These are phyloP conservation scores for Betula pendula DNA, from an alignment of 306 rosid species.

Conservation along the genomic window DNA sequence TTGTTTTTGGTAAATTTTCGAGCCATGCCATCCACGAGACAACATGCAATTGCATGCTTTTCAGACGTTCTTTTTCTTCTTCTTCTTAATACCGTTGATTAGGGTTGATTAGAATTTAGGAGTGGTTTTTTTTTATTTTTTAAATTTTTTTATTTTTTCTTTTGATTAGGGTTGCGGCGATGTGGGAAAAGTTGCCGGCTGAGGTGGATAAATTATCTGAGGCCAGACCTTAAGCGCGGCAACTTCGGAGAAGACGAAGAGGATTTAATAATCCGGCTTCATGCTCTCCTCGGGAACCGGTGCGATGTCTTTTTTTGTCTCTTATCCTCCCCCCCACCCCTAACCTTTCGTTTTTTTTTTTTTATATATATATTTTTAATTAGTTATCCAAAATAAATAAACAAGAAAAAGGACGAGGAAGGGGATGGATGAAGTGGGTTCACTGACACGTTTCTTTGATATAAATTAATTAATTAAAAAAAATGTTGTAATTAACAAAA, in stretches of 20 bases:
- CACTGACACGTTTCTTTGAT: too few relatives aligned
- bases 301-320: background rate
- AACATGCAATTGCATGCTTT: background rate
- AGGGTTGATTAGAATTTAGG: too few relatives aligned
- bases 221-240: constrained; percentile 48
- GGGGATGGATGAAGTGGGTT: too few relatives aligned
- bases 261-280: constrained; percentile 59
- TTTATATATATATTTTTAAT: too few relatives aligned
- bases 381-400: too few relatives aligned
- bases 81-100: too few relatives aligned
- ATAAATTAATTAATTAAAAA: too few relatives aligned
- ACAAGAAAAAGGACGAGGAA: too few relatives aligned
- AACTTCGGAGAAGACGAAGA: constrained; percentile 53
- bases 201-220: constrained; percentile 50
- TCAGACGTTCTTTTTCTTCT: background rate
- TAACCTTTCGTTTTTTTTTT: background rate
- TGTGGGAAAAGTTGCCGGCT: constrained; percentile 53
- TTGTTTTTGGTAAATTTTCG: too few relatives aligned
- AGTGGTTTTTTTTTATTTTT: too few relatives aligned
- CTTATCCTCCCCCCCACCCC: background rate
- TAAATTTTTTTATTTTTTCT: too few relatives aligned
- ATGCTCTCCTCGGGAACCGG: constrained; percentile 60
- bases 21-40: background rate
- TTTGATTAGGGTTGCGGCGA: constrained; percentile 41
- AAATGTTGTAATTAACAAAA: too few relatives aligned